Evolutionary conservation across 495 filamentous ascomycete species (phyloP).

Genomic region (Endocarpon pusillum): DNA sequence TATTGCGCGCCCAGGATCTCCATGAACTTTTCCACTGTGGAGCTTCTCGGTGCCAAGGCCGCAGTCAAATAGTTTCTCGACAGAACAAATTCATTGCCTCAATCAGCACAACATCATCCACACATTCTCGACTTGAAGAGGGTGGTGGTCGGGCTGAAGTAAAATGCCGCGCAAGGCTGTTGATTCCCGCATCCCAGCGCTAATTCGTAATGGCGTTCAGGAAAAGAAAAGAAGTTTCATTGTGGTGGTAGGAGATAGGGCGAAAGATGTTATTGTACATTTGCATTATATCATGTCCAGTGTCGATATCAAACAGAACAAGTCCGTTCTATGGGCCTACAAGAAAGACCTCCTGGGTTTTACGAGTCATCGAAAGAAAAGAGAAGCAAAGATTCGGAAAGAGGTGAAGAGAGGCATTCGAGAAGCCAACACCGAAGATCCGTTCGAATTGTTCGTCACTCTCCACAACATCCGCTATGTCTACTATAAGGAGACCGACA

Average conservation of each 20-base stretch:
- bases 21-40: no score
- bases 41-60: no score
- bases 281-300: conserved; percentile 86
- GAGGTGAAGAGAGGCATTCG: conserved; percentile 91
- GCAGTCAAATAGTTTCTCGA: not conserved
- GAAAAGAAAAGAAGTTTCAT: conserved; percentile 98
- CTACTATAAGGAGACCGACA: conserved; percentile 99
- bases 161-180: conserved; percentile 41
- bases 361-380: conserved; percentile 90
- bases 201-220: conserved; percentile 90
- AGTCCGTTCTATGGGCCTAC: conserved; percentile 97
- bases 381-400: conserved; percentile 93
- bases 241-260: conserved; percentile 84
- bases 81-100: no score
- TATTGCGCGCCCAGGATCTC: no score
- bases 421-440: conserved; percentile 88
- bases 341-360: conserved; percentile 95
- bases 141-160: not conserved
- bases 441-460: conserved; percentile 95
- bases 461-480: conserved; percentile 95
- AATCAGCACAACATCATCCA: no score
- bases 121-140: no score
- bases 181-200: conserved; percentile 87
- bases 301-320: conserved; percentile 85
- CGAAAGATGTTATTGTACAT: conserved; percentile 94